Percentiles rank a stretch among this genome's conserved stretches.
These are phyloP conservation scores for Aspergillus egyptiacus DNA, from an alignment of 495 filamentous ascomycete genomes.

Conservation along the genomic window DNA sequence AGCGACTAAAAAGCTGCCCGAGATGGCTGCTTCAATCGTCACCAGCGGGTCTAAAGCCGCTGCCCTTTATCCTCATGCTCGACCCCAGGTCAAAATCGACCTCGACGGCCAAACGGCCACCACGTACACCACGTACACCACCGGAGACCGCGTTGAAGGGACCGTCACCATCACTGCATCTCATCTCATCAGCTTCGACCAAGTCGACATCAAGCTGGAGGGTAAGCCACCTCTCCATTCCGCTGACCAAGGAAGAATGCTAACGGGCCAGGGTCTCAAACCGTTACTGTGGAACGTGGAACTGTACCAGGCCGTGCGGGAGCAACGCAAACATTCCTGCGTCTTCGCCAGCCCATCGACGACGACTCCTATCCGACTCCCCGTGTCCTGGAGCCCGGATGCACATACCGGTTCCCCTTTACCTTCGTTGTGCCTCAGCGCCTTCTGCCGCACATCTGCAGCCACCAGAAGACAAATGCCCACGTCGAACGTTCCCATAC, in stretches of 20 bases:
- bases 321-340: constrained; percentile 63
- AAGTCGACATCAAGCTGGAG: constrained; percentile 73
- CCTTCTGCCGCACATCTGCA: constrained; percentile 58
- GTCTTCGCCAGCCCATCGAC: constrained; percentile 73
- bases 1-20: too few relatives aligned
- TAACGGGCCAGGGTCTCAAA: constrained; percentile 35
- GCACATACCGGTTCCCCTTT: constrained; percentile 71
- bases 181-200: constrained; percentile 69
- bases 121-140: constrained; percentile 49
- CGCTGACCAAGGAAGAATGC: constrained; percentile 22
- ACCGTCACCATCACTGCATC: constrained; percentile 53
- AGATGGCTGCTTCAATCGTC: constrained; percentile 1
- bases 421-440: constrained; percentile 78
- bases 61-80: constrained; percentile 21
- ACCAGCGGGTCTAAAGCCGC: neutral
- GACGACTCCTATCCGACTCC: constrained; percentile 63
- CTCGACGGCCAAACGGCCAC: constrained; percentile 28
- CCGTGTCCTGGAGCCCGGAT: constrained; percentile 59
- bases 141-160: constrained; percentile 55
- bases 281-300: constrained; percentile 48
- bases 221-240: constrained; percentile 40
- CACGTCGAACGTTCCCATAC: constrained; percentile 68
- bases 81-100: constrained; percentile 32
- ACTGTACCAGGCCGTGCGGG: constrained; percentile 45
- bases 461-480: constrained; percentile 47